Evolutionary conservation across 345 rosid species (phyloP), one percentile per base, ranked within the genome.

Genomic region (Psidium friedrichsthalianum): DNA sequence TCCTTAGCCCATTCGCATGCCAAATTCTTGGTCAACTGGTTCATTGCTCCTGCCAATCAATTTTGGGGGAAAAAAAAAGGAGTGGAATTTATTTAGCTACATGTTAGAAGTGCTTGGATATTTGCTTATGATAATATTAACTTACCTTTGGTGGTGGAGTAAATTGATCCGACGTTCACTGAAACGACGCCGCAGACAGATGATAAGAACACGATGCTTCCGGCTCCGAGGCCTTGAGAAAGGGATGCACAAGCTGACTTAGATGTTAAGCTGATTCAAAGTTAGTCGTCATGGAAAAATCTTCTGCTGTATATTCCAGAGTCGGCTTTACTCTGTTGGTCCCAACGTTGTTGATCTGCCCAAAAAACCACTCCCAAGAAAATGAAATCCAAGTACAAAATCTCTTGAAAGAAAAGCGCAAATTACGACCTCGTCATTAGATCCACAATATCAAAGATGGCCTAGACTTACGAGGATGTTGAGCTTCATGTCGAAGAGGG

Each of bases 1-100:
- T 90, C 94, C 52, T 82, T 90, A 5, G 94, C 88, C 94, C 94
- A 90, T 64, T 90, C 92, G 56, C 92, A 89, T 81, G 92, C 94
- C 87, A 90, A 88, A 84, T 87, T 90, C 27, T 80, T 87, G 13
- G 91, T 83, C 14, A 89, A 87, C 44, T 90, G 88, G 42, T 89
- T 89, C 58, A 89, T 86, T 4, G 92, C 94, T 84, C 89, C 92
- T 89, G 89, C 85, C 74, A 59, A 6, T 59, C 40, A 59, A 59
- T 36, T 36, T 36, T n/a, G n/a, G n/a, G n/a, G n/a, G n/a, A n/a
- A n/a, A 36, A 36, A 36, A 36, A 36, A 36, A 36, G 36, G 36
- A 36, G 36, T 36, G 2, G 36, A 36, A 59, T 59, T 27, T 59
- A 15, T 27, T 51, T 59, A 59, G 74, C 40, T 27, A 5, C 74